Evolutionary conservation across 2,329 filamentous ascomycete species (phyloP), one percentile per base, ranked within the genome.

Genomic region (Colletotrichum cordylinicola): DNA sequence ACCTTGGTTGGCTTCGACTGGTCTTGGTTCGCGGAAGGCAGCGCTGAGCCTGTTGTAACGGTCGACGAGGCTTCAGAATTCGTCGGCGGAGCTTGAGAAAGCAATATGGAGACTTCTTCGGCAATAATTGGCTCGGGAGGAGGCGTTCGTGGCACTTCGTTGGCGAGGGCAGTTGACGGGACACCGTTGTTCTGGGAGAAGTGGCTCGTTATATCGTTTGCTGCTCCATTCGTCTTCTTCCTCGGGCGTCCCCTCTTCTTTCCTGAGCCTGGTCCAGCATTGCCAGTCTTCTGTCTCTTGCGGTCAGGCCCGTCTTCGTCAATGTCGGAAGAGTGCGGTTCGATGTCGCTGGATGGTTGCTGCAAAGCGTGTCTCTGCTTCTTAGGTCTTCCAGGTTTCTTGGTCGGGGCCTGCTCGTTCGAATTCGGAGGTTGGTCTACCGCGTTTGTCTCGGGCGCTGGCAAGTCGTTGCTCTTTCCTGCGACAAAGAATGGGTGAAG

Each of bases 401-500:
- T 31, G 6, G 12, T 52, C 21, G 24, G 48, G 7, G 15, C 29
- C 21, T 18, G 27, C 18, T 65, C 48, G 39, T 56, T 24, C 6
- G 24, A 13, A 15, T 9, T 31, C 3, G 56, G 15, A 52, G 48
- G 18, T 8, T 70, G 60, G 9, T 71, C 72, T 33, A 35, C 21
- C 16, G 37, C n/a, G 24, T 31, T 65, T 24, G 66, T 33, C 10
- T 68, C 62, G 48, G 52, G 13, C 18, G 35, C 56, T 52, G 39
- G 39, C 8, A 61, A 31, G 6, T 73, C 56, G 66, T 35, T 39
- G n/a, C 15, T 67, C 27, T 67, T 73, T 31, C 72, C 72, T 35
- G 82, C 81, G 2, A 83, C 80, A 79, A 92, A 91, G 82, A 92
- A 91, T 21, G 90, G 90, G 78, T 92, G 90, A 48, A 91, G 80